Evolutionary conservation across 2,329 filamentous ascomycete genomes (phyloP).

Genomic region (Venturia pyrina): DNA sequence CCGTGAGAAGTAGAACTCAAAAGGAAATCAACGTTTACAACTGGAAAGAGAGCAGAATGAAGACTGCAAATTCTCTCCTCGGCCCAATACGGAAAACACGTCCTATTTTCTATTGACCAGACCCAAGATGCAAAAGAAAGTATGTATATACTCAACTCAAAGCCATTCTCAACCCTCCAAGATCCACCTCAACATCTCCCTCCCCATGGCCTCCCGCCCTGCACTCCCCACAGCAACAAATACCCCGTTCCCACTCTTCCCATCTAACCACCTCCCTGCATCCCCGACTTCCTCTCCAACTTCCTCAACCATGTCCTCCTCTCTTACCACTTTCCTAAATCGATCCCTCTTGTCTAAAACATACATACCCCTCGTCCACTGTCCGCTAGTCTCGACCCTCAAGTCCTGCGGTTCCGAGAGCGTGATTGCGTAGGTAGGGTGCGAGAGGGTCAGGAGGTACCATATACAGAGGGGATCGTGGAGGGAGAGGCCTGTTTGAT

Average conservation of each 20-base stretch:
- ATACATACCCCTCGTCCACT: slow-evolving; percentile 93
- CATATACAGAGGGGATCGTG: slow-evolving; percentile 37
- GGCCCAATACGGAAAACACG: no score
- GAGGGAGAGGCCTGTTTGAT: slow-evolving; percentile 29
- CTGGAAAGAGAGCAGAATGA: no score
- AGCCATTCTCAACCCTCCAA: slow-evolving; percentile 32
- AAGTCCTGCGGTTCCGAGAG: slow-evolving; percentile 57
- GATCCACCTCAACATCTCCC: slow-evolving; percentile 53
- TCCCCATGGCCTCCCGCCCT: slow-evolving; percentile 56
- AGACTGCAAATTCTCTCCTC: no score
- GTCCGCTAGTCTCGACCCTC: slow-evolving; percentile 76
- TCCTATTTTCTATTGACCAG: no score
- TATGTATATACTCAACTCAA: no score
- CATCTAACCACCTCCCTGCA: slow-evolving; percentile 64
- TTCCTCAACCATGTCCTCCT: slow-evolving; percentile 38
- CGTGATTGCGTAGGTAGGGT: slow-evolving; percentile 1
- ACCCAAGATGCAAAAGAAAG: no score
- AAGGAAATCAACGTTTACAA: no score
- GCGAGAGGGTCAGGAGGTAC: slow-evolving; percentile 21
- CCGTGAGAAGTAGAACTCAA: no score
- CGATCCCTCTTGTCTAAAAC: slow-evolving; percentile 61
- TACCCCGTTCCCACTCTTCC: slow-evolving; percentile 67
- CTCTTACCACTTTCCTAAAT: slow-evolving; percentile 26
- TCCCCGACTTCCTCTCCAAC: slow-evolving; percentile 65
- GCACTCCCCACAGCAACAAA: slow-evolving; percentile 61